Base-by-base conservation (phyloP, 225 moss, liverwort and hornwort genomes). In the Neckera pumila region DNA sequence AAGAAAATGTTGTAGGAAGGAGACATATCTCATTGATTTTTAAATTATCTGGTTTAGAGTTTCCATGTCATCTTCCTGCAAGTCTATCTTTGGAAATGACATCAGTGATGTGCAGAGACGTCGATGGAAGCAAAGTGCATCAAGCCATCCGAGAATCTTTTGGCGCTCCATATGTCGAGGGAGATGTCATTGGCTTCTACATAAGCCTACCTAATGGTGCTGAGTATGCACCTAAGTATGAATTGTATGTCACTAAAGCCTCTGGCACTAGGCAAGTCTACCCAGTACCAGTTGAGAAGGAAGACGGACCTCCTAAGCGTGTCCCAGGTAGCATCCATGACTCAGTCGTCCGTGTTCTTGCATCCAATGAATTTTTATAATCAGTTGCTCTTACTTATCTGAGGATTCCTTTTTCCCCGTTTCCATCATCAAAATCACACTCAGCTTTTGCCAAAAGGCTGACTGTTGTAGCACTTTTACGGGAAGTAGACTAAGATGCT, bases 41-140 rank as follows among this genome's bases (percentile, higher is more conserved):
- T 70, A 76, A 57, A 83, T 59, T 53, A 74, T 82, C 38, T 90
- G 86, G 82, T 43, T 79, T 72, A 20, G 79, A 80, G 86, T 74
- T 83, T 69, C 62, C 42, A 49, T 85, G 71, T 70, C 87, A 88
- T 86, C 45, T 67, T 86, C 75, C 66, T 81, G 71, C 72, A 38
- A 86, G 84, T 89, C 57, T 85, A 40, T 74, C 53, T 89, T 78
- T 79, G 78, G 62, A 69, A 87, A 60, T 89, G 71, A 91, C 70
- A 78, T 72, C 31, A 57, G 61, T 62, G 80, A 86, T 72, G 66
- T 91, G 90, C 92, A 96, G 96, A 76, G 99, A 99, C 87, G 83
- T 97, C 34, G 96, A 99, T 91, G 99, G 99, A 86, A 96, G 94
- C 93, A 99, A 96, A 95, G 94, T 97, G 87, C 97, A 97, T 86